These are phyloP conservation scores for Spathaspora boniae DNA, from an alignment of 805 yeast species.

Conservation along the genomic window DNA sequence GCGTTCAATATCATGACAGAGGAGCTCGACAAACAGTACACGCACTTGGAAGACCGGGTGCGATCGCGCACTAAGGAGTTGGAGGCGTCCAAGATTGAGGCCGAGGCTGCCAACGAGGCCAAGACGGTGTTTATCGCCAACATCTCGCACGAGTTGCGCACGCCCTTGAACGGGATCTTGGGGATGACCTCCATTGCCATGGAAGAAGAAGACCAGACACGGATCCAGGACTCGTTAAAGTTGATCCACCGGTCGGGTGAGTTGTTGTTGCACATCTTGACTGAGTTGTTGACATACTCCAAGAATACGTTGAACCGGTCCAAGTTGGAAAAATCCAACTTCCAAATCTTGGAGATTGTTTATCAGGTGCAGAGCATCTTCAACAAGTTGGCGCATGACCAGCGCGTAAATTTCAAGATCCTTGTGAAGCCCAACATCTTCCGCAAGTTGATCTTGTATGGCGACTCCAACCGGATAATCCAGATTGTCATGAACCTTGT, in stretches of 20 bases:
- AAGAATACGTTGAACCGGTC: constrained; percentile 84
- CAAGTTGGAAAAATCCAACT: constrained; percentile 77
- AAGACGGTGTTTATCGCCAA: constrained; percentile 55
- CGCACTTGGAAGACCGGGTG: constrained; percentile 84
- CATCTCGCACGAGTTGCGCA: constrained; percentile 65
- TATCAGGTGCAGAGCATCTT: constrained; percentile 84
- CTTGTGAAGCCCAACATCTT: constrained; percentile 56
- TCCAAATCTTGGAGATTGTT: constrained; percentile 75
- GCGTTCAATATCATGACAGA: constrained; percentile 91
- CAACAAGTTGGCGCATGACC: constrained; percentile 73
- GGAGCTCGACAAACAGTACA: constrained; percentile 79
- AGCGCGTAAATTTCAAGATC: constrained; percentile 66
- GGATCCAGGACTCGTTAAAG: constrained; percentile 71
- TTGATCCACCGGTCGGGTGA: constrained; percentile 91
- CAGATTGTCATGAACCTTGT: constrained; percentile 93
- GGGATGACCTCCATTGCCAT: constrained; percentile 94
- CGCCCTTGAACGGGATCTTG: constrained; percentile 92
- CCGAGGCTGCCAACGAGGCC: constrained; percentile 95
- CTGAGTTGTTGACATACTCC: constrained; percentile 89
- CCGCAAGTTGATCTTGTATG: constrained; percentile 66
- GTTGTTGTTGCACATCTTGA: constrained; percentile 77
- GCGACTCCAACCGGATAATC: constrained; percentile 86
- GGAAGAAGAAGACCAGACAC: constrained; percentile 71
- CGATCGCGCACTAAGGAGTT: constrained; percentile 80
- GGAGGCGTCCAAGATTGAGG: constrained; percentile 83